Conservation (phyloP, 169 alveolate genomes). For the Perkinsus olseni region DNA sequence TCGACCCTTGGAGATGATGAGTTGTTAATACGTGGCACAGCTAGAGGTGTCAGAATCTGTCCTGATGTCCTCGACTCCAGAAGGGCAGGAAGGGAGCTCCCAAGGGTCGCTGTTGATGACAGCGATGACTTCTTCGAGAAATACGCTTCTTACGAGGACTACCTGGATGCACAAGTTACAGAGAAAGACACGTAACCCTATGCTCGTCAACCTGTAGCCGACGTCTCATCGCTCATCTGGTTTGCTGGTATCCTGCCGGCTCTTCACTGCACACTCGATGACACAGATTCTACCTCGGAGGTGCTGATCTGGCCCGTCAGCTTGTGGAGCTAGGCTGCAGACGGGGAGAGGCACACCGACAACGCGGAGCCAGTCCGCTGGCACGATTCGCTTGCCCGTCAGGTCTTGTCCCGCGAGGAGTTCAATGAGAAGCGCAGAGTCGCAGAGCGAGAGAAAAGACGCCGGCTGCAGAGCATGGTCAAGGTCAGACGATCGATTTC, state of each 20-base stretch:
- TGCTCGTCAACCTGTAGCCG: no score
- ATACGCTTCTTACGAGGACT: slow-evolving; percentile 64
- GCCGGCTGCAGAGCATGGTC: slow-evolving; percentile 42
- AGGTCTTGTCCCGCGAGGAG: slow-evolving; percentile 59
- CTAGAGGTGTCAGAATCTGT: neutral
- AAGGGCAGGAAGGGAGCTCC: neutral
- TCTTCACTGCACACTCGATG: no score
- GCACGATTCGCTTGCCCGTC: slow-evolving; percentile 30
- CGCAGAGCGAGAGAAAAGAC: slow-evolving; percentile 60
- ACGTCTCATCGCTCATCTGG: no score
- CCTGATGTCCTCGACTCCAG: neutral
- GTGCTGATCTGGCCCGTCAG: slow-evolving; percentile 66
- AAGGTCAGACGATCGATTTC: neutral
- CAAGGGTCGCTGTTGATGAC: neutral
- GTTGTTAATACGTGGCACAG: neutral
- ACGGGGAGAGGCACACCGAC: slow-evolving; percentile 7
- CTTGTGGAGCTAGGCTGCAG: slow-evolving; percentile 60
- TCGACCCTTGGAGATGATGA: neutral
- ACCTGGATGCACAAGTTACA: slow-evolving; percentile 62
- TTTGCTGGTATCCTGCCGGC: no score
- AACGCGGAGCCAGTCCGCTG: neutral
- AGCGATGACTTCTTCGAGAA: slow-evolving; percentile 43
- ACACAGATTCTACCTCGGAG: slow-evolving; percentile 62
- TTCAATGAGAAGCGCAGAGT: slow-evolving; percentile 59
- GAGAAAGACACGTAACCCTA: slow-evolving; percentile 40